Percentiles rank a stretch among this genome's conserved stretches.
phyloP scores from a whole-genome alignment of 1,139 yeast species.

The Wickerhamiella infanticola region DNA sequence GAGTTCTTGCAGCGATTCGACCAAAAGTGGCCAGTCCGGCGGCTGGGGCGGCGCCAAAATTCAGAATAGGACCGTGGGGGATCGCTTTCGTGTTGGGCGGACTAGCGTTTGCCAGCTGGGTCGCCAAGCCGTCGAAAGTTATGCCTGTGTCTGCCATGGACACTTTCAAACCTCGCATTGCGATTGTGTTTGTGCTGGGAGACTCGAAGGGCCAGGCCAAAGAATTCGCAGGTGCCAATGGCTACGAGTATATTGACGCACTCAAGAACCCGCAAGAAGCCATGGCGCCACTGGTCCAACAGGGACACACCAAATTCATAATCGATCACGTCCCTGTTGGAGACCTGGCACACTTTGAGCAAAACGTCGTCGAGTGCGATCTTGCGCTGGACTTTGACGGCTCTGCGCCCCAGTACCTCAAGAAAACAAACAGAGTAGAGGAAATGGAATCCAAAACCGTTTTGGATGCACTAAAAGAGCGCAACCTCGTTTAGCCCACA shows the following conservation, averaged over 20 bases:
- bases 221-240: slow-evolving; percentile 5
- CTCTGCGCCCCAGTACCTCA: not conserved
- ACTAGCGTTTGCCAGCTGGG: slow-evolving; percentile 11
- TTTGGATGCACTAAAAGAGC: slow-evolving; percentile 4
- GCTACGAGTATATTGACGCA: slow-evolving; percentile 7
- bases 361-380: slow-evolving; percentile 13
- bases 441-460: slow-evolving; percentile 1
- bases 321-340: slow-evolving; percentile 9
- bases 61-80: slow-evolving; percentile 1
- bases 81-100: slow-evolving; percentile 11
- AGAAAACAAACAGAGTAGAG: not conserved
- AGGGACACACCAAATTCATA: slow-evolving; percentile 12
- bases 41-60: not conserved
- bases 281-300: slow-evolving; percentile 8
- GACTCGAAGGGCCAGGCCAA: slow-evolving; percentile 8
- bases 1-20: not conserved
- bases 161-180: slow-evolving; percentile 12
- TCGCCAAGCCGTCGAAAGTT: slow-evolving; percentile 10
- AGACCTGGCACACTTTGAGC: slow-evolving; percentile 6
- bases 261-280: not conserved
- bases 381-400: slow-evolving; percentile 8
- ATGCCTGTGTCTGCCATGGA: slow-evolving; percentile 14
- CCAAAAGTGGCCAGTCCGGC: not conserved
- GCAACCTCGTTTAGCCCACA: slow-evolving; percentile 6
- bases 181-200: slow-evolving; percentile 13